phyloP scores from a whole-genome alignment of 73 alveolate species.

The Blepharisma japonicum region DNA sequence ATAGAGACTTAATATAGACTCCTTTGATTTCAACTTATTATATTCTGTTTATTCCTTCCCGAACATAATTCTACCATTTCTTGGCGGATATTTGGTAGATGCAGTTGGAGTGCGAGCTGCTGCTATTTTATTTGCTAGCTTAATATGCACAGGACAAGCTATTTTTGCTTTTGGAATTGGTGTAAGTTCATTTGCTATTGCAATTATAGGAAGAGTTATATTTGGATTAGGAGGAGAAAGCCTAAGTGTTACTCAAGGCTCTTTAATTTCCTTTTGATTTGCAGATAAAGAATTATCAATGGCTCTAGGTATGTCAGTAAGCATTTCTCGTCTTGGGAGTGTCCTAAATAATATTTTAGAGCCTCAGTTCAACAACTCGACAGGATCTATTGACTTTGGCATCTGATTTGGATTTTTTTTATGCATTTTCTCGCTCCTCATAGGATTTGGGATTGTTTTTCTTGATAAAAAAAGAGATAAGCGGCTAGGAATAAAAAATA shows the following conservation, averaged over 20 bases:
- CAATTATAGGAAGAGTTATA: slow-evolving; percentile 86
- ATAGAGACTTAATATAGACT: neutral
- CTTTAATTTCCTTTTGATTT: slow-evolving; percentile 91
- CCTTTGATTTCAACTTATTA: slow-evolving; percentile 37
- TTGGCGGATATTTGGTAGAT: slow-evolving; percentile 83
- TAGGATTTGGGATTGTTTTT: slow-evolving; percentile 39
- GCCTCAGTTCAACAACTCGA: neutral
- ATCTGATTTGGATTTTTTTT: slow-evolving; percentile 53
- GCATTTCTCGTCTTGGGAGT: slow-evolving; percentile 71
- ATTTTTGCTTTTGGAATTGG: slow-evolving; percentile 71
- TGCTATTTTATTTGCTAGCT: slow-evolving; percentile 25
- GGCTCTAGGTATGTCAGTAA: slow-evolving; percentile 85
- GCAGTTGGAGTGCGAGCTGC: slow-evolving; percentile 37
- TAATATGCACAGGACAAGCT: slow-evolving; percentile 57
- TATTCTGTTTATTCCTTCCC: slow-evolving; percentile 86
- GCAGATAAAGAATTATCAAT: slow-evolving; percentile 86
- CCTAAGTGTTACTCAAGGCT: slow-evolving; percentile 64
- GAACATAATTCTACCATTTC: slow-evolving; percentile 71
- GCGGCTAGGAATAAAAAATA: slow-evolving; percentile 30
- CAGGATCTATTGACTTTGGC: slow-evolving; percentile 48
- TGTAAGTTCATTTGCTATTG: slow-evolving; percentile 43
- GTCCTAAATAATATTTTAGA: slow-evolving; percentile 50
- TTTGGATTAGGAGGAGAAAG: slow-evolving; percentile 91
- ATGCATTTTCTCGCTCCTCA: slow-evolving; percentile 44
- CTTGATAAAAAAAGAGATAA: slow-evolving; percentile 52